Conservation (phyloP, 257 asterid genomes). For the Solanum rostratum region DNA sequence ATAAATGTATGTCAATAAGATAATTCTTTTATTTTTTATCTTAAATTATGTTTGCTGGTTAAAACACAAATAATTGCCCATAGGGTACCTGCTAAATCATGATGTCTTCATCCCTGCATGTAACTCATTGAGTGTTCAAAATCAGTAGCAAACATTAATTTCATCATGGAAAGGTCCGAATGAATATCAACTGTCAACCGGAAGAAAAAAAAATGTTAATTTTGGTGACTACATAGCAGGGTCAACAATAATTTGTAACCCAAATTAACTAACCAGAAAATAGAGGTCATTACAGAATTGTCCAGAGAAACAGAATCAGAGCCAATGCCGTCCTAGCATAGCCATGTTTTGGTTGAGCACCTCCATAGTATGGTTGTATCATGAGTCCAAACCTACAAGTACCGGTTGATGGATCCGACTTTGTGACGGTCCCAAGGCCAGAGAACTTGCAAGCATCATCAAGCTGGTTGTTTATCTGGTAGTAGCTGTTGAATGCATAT, state of each 20-base stretch:
- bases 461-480: constrained; percentile 5
- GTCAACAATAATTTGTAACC: not conserved
- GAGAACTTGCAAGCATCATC: constrained; percentile 4
- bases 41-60: too few species aligned
- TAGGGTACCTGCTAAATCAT: not conserved
- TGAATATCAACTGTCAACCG: not conserved
- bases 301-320: not conserved
- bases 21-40: too few species aligned
- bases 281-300: not conserved
- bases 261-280: not conserved
- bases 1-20: too few species aligned
- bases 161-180: not conserved
- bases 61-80: too few species aligned
- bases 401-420: constrained; percentile 1
- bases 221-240: not conserved
- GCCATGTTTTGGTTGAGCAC: not conserved
- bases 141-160: not conserved
- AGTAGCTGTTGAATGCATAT: constrained; percentile 3
- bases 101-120: not conserved
- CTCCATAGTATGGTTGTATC: constrained; percentile 1
- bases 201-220: not conserved
- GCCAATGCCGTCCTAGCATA: not conserved
- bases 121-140: not conserved
- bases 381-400: not conserved
- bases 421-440: constrained; percentile 1